Conservation (phyloP, 768 basidiomycete genomes). For the Tylopilus rubrobrunneus region DNA sequence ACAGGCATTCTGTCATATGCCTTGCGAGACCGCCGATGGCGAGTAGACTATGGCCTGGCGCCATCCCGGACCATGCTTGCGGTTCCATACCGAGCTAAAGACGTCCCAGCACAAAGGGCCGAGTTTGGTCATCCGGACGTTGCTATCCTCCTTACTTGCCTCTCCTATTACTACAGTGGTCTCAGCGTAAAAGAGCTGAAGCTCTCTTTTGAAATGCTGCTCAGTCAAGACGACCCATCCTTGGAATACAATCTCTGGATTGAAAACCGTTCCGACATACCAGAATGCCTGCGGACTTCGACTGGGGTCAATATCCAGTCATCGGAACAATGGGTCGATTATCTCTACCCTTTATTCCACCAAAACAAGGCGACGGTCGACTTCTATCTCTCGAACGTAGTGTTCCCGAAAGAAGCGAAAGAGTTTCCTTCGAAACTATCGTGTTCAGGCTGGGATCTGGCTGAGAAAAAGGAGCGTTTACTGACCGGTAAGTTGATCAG, state of each 20-base stretch:
- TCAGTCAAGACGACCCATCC: conserved; percentile 38
- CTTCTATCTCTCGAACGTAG: conserved; percentile 44
- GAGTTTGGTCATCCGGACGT: conserved; percentile 56
- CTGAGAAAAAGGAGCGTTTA: conserved; percentile 27
- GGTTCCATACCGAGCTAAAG: conserved; percentile 52
- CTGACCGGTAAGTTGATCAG: conserved; percentile 10
- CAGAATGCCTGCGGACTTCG: conserved; percentile 27
- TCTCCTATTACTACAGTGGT: too few species aligned
- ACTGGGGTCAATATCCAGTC: conserved; percentile 43
- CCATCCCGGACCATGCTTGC: conserved; percentile 41
- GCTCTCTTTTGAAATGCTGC: conserved; percentile 35
- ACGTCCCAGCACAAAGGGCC: conserved; percentile 41
- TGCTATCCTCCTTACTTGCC: conserved; percentile 37
- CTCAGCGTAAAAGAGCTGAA: conserved; percentile 37
- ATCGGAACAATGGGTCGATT: conserved; percentile 22
- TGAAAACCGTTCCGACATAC: conserved; percentile 19
- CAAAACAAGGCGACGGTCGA: conserved; percentile 39
- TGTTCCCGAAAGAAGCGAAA: conserved; percentile 49
- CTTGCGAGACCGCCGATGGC: conserved; percentile 40
- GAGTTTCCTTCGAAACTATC: conserved; percentile 45
- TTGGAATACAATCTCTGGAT: conserved; percentile 43
- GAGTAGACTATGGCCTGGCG: conserved; percentile 51
- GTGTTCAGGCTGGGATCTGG: conserved; percentile 53
- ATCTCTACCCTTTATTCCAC: conserved; percentile 35
- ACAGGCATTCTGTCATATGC: conserved; percentile 38